Conservation (phyloP, 108 stramenopile species). For the Fragilaria crotonensis region DNA sequence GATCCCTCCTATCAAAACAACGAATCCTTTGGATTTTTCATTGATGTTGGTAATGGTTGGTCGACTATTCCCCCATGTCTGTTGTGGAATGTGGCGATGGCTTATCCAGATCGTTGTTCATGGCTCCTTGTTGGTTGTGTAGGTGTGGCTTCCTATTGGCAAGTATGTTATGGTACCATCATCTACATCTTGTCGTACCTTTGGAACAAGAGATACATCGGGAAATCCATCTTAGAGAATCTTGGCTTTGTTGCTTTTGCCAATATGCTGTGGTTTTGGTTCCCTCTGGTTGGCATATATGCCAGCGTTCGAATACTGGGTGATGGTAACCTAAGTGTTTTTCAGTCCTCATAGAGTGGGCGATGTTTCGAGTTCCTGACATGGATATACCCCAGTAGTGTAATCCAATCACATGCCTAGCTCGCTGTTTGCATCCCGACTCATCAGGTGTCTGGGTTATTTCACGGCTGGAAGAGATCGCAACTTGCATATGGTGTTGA, state of each 20-base stretch:
- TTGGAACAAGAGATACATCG: conserved; percentile 58
- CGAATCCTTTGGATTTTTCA: conserved; percentile 82
- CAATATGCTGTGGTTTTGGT: conserved; percentile 72
- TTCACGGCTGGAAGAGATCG: too few species aligned
- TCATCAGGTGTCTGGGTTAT: too few species aligned
- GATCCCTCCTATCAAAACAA: conserved; percentile 81
- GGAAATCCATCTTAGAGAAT: conserved; percentile 37
- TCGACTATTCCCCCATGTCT: conserved; percentile 68
- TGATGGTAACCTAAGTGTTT: conserved; percentile 50
- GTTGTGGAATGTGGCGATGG: conserved; percentile 61
- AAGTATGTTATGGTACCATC: conserved; percentile 74
- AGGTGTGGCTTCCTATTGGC: conserved; percentile 64
- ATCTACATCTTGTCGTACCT: conserved; percentile 66
- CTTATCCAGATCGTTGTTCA: conserved; percentile 28
- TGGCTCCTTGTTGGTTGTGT: conserved; percentile 45
- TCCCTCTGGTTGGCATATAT: conserved; percentile 57
- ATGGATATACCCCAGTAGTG: too few species aligned
- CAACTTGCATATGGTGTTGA: too few species aligned
- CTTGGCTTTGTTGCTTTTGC: conserved; percentile 62
- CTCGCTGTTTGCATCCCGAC: too few species aligned
- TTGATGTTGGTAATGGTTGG: conserved; percentile 80
- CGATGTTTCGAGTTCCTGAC: too few species aligned
- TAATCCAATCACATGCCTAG: too few species aligned
- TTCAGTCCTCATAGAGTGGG: too few species aligned
- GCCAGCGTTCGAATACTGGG: conserved; percentile 47